Evolutionary conservation across 1,284 basidiomycete species (phyloP).

Genomic region (Takashimella koratensis): DNA sequence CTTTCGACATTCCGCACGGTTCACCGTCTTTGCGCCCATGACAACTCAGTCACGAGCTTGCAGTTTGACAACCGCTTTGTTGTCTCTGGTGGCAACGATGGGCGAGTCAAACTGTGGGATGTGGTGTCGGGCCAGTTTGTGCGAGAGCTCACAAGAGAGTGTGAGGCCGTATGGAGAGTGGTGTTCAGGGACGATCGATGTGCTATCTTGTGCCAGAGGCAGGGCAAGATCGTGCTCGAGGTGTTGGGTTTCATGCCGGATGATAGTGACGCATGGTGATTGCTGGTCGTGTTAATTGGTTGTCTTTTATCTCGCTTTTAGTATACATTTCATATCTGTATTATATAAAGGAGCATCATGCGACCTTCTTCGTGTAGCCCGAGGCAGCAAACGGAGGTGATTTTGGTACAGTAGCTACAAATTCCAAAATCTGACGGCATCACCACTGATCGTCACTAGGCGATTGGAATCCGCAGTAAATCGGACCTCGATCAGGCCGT

Average conservation of each 20-base stretch:
- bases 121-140: slow-evolving; percentile 65
- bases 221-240: slow-evolving; percentile 84
- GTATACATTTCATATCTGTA: too few species aligned
- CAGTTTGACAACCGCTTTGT: slow-evolving; percentile 79
- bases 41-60: slow-evolving; percentile 83
- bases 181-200: slow-evolving; percentile 72
- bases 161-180: slow-evolving; percentile 86
- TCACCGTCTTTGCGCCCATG: slow-evolving; percentile 63
- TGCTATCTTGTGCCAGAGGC: slow-evolving; percentile 77
- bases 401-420: too few species aligned
- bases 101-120: slow-evolving; percentile 83
- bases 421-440: too few species aligned
- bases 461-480: too few species aligned
- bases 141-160: slow-evolving; percentile 68
- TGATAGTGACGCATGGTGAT: slow-evolving; percentile 11
- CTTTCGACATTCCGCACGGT: slow-evolving; percentile 57
- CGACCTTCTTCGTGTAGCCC: too few species aligned
- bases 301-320: too few species aligned
- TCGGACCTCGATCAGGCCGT: too few species aligned
- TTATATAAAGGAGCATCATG: too few species aligned
- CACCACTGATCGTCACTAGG: too few species aligned
- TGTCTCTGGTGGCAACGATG: slow-evolving; percentile 74
- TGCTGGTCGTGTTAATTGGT: neutral
- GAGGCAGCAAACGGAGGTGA: too few species aligned
- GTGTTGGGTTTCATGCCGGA: slow-evolving; percentile 53